Base-by-base conservation (phyloP, 257 asterid species). In the Primulina eburnea region DNA sequence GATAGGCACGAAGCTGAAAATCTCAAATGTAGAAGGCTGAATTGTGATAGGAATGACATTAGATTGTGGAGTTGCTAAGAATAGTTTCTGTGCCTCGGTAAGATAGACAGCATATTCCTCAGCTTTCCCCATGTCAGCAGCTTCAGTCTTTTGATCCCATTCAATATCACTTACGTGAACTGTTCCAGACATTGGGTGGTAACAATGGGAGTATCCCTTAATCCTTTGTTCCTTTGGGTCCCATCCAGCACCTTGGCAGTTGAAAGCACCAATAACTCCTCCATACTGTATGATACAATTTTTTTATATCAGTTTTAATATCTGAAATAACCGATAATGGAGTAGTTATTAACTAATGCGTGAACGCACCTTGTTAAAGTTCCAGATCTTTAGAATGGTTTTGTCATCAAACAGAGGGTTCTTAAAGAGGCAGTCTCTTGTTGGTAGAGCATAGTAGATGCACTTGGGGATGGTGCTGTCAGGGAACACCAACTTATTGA, bases 1-100 rank as follows among this genome's bases (percentile, higher is more conserved):
- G 76, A 82, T 68, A 0, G 95, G 96, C 21, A 87, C 83, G 38
- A 89, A 87, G 75, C 85, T 89, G 75, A 71, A 89, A 61, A 82
- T 67, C 40, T 79, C 86, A 28, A 67, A 79, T 6, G 84, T 70
- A 0, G 82, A 66, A 3, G 86, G 84, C 61, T 76, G 35, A 30
- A 82, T 34, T 1, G 78, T 71, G 71, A 79, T 58, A 3, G 65
- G 68, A 0, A 77, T 61, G 33, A 18, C 71, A 6, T 79, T 81
- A n/a, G 26, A 20, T 10, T 47, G 56, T 16, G 71, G 73, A 30
- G 69, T 69, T 75, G 65, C 71, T 47, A 79, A 62, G 71, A 67
- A 78, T 14, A 81, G 60, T 12, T 26, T 67, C n/a, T 67, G 74
- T 3, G 73, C 72, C 33, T 76, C 76, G 73, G 74, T 77, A 20